Evolutionary conservation across 2,329 filamentous ascomycete genomes (phyloP), one percentile per base, ranked within the genome.

Genomic region (Paecilomyces sp.): DNA sequence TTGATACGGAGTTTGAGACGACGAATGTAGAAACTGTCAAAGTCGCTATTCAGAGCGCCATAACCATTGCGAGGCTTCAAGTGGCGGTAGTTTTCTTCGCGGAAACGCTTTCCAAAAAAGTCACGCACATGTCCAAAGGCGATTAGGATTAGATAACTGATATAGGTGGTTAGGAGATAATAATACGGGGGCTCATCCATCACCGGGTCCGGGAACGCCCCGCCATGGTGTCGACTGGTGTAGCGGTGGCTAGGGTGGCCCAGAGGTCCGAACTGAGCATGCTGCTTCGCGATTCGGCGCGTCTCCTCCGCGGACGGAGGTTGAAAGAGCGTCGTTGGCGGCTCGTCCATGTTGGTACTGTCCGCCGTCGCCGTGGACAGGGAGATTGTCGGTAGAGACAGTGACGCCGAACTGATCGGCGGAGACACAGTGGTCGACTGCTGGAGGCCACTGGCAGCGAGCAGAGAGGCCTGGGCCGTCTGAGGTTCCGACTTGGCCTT

Each of bases 171-270:
- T 67, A 99, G 84, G 69, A 99, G 86, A 78, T 90, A 97, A 81
- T 92, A 97, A 79, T 97, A 97, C 18, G 93, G 91, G 51, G 94
- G 93, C 75, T 97, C 93, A 71, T 99, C 94, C 73, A 96, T 91
- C 61, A 97, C 81, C 4, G 93, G 92, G 41, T 91, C 85, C 54
- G 87, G 86, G 60, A 97, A 88, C 47, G 88, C 85, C 68, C 87
- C 85, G 66, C 92, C 93, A 62, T 89, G 86, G 73, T 95, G 92
- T 75, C 89, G 86, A 81, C 92, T 97, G 64, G 90, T 88, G 79
- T 97, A 96, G 71, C 90, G 85, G 76, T 99, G 93, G 69, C 83
- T 88, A 56, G 87, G 84, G 65, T 91, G 88, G 65, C 87, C 83
- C 56, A 97, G 81, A 15, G 93, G 93, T 12, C 90, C 94, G 70